Evolutionary conservation across 345 rosid genomes (phyloP), one percentile per base, ranked within the genome.

Genomic region (Linum tenue): DNA sequence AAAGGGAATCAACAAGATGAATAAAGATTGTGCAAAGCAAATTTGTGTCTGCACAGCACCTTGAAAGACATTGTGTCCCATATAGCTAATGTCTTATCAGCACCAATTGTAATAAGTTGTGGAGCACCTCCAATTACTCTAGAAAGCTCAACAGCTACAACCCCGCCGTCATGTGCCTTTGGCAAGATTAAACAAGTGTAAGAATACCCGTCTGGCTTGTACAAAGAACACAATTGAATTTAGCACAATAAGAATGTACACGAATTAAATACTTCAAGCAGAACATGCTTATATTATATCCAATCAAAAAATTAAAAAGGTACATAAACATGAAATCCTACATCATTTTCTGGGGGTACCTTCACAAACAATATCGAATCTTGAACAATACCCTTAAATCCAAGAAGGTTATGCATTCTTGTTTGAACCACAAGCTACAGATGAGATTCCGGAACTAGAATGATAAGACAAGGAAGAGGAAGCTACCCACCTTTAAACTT

Each of bases 121-220:
- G 99, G 99, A 78, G 97, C 82, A 72, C 84, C 88, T 77, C 97
- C 99, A 74, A 83, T 85, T 66, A 94, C 99, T 77, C 99, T 83
- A 69, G 97, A 90, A 65, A 94, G 95, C 78, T 94, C 99, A 81
- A 89, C 81, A 74, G 95, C 92, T 53, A 87, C 79, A 5, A 94
- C 96, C 60, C 99, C 97, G 63, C 99, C 99, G 86, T 94, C 99
- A 77, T 94, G 99, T 67, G 97, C 99, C 99, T 94, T 22, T 22
- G 31, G 31, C 31, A 57, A 17, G 60, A 57, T 17, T 16, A 57
- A 57, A 57, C 59, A 36, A 57, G 37, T 11, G 37, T 22, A 22
- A 22, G 60, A 57, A 57, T 17, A 57, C 37, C 60, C 1, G 31
- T 17, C 10, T 44, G 10, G 48, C 56, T 7, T 48, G 22, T 53